Base-by-base conservation (phyloP, 2,329 filamentous ascomycete species). In the Magnaporthiopsis rhizophila region DNA sequence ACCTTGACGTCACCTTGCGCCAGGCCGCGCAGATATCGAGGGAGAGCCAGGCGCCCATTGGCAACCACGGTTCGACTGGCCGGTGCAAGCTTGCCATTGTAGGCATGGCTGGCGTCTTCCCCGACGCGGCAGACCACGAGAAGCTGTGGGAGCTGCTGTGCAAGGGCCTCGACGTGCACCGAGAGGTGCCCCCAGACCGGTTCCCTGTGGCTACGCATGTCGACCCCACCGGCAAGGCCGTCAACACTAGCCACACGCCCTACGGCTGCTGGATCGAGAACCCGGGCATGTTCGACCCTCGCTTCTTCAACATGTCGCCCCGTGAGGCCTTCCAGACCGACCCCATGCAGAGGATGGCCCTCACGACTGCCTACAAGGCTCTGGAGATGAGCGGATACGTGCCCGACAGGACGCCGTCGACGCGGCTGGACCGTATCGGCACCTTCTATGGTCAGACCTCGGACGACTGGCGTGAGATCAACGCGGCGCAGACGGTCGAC, bases 261-360 rank as follows among this genome's bases (percentile, higher is more conserved):
- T 91, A 86, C 69, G 90, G 90, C 21, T 91, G 89, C 77, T 92
- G 79, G 78, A 83, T 91, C 68, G 86, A 91, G 67, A 84, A 92
- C 66, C 89, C 90, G 0, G 89, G 89, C 64, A 80, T 89, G 61
- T 94, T 94, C 71, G 90, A 94, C 70, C 87, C 89, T n/a, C 82
- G 88, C 0, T 93, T 94, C 77, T 94, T 94, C 83, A 92, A 92
- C 75, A 92, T 94, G 87, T 92, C 89, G 50, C 89, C 90, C 7
- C 85, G 89, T 69, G 90, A 94, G 75, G 91, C 91, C 34, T 84
- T 86, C 62, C 89, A 92, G 72, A 92, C 89, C 1, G 90, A 94
- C 72, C 91, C 91, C 0, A 91, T 91, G 83, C 90, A 92, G 73
- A 84, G 91, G 69, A 81, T 93, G 68, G 88, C 89, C 3, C 77